Conservation (phyloP, 2,329 filamentous ascomycete species). For the Fonsecaea pedrosoi region DNA sequence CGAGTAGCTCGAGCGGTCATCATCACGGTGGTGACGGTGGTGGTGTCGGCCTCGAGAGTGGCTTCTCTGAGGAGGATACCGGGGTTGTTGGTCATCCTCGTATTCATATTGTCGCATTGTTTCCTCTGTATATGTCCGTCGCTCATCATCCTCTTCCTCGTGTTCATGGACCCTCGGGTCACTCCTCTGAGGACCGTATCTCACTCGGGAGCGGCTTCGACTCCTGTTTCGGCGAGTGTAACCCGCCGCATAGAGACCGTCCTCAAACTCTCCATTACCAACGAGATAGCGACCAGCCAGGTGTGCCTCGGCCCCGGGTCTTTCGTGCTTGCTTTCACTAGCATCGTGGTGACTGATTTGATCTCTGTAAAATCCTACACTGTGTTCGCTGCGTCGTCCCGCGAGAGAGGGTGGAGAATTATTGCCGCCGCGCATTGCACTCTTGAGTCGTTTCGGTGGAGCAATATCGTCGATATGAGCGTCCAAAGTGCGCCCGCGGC, state of each 20-base stretch:
- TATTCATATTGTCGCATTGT: slow-evolving; percentile 35
- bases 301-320: slow-evolving; percentile 37
- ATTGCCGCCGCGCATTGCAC: slow-evolving; percentile 31
- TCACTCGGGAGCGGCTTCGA: slow-evolving; percentile 44
- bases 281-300: slow-evolving; percentile 34
- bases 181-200: slow-evolving; percentile 41
- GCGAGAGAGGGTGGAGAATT: slow-evolving; percentile 23
- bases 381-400: slow-evolving; percentile 24
- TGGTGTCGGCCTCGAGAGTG: slow-evolving; percentile 21
- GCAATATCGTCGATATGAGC: slow-evolving; percentile 21
- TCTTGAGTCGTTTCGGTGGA: slow-evolving; percentile 22
- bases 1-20: slow-evolving; percentile 30
- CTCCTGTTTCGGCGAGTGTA: slow-evolving; percentile 26
- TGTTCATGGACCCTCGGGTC: slow-evolving; percentile 39
- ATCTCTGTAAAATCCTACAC: slow-evolving; percentile 34
- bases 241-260: slow-evolving; percentile 17
- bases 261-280: slow-evolving; percentile 20
- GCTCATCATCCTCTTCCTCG: slow-evolving; percentile 41
- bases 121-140: slow-evolving; percentile 32
- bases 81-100: slow-evolving; percentile 27
- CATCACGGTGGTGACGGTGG: slow-evolving; percentile 27
- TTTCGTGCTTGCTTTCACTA: slow-evolving; percentile 35
- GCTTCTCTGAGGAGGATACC: slow-evolving; percentile 28
- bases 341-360: slow-evolving; percentile 36
- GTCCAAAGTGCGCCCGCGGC: slow-evolving; percentile 21